Base-by-base conservation (phyloP, 108 stramenopile genomes). In the Skeletonema menzelii region DNA sequence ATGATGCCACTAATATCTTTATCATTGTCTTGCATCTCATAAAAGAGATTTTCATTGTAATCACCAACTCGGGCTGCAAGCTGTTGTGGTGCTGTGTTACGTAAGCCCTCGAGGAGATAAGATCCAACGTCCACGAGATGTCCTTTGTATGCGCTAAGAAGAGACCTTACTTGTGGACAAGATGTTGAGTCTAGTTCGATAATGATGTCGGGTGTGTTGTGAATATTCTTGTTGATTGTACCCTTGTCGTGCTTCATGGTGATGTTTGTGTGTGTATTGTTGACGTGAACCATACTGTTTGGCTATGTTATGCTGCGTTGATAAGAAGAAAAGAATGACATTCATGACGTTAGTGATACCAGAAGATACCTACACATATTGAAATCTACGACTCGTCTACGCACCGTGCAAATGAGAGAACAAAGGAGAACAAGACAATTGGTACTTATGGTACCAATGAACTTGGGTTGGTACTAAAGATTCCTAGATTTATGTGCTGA, bases 41-140 rank as follows among this genome's bases (percentile, higher is more conserved):
- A 89, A 14, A 63, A 73, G 8, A 89, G 55, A 34, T 89, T 87
- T 8, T 84, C 86, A 75, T 89, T 86, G 31, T 64, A 86, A 67
- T 89, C 88, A 7, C 86, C 84, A 12, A 86, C 86, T 20, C 75
- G 75, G 17, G 84, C 86, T 11, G 84, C 71, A 31, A 87, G 67
- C 37, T 68, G 59, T 14, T 76, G 32, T 17, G 88, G 86, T 37
- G 77, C 73, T 19, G 27, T 38, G 28, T 63, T 49, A 19, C 67
- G 62, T 40, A 77, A 69, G 28, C 47, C 65, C 19, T 73, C 27
- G 14, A 85, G 40, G 8, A 85, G 38, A 17, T 46, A 17, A 10
- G 56, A 5, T 19, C 79, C 70, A 27, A 87, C 60, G 22, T 79
- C 68, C 10, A 77, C 59, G 24, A 78, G 70, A 60, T 71, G 63